Conservation (phyloP, 257 asterid species). For the Solanum habrochaites region DNA sequence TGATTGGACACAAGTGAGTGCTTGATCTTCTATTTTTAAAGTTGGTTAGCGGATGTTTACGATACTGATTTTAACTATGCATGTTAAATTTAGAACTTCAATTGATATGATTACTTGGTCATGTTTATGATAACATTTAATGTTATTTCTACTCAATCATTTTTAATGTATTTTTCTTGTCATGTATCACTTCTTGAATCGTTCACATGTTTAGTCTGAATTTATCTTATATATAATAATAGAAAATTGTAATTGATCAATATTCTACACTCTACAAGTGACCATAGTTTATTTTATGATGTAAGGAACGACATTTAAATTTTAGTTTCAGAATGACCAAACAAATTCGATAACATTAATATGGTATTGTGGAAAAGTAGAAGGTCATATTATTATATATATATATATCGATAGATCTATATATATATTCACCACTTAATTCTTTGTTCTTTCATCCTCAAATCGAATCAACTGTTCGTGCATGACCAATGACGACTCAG, state of each 20-base stretch:
- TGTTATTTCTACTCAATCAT: background rate
- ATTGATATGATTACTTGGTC: background rate
- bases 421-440: too few species aligned
- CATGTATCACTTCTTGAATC: background rate
- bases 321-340: too few species aligned
- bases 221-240: background rate
- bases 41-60: background rate
- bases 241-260: background rate
- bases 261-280: background rate
- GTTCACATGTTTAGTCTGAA: background rate
- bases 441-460: too few species aligned
- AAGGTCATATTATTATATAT: too few species aligned
- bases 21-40: accelerated
- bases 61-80: background rate
- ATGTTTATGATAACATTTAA: background rate
- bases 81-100: background rate
- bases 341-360: too few species aligned
- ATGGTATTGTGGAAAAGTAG: too few species aligned
- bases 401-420: too few species aligned
- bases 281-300: too few species aligned
- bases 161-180: background rate
- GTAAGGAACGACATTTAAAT: background rate
- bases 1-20: background rate
- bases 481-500: too few species aligned
- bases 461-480: too few species aligned